Conservation (phyloP, 1,284 basidiomycete genomes). For the Tilletia walkeri region DNA sequence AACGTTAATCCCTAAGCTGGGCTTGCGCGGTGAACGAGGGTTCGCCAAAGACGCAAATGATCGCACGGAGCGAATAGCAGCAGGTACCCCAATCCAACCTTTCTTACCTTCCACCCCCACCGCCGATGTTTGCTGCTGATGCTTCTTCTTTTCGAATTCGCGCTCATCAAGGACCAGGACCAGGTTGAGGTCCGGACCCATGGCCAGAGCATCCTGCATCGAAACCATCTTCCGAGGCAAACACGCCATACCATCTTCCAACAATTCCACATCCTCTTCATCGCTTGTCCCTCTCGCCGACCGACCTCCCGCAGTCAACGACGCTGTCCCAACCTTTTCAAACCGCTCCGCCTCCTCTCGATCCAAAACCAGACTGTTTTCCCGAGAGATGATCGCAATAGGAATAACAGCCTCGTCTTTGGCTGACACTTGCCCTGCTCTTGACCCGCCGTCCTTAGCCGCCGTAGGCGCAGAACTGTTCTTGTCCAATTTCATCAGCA, state of each 20-base stretch:
- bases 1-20: background rate
- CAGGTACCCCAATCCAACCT: background rate
- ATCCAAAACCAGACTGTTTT: background rate
- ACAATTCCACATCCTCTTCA: background rate
- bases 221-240: background rate
- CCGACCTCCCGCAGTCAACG: too few relatives aligned
- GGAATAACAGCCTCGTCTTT: background rate
- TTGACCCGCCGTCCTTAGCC: too few relatives aligned
- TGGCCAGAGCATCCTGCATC: background rate
- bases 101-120: background rate
- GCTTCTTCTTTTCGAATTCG: background rate
- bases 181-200: background rate
- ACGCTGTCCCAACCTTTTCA: background rate
- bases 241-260: background rate
- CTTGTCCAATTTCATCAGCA: background rate
- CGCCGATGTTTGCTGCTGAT: too few relatives aligned
- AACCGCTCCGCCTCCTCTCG: background rate
- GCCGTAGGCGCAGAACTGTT: too few relatives aligned
- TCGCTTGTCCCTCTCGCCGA: too few relatives aligned
- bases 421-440: background rate
- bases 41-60: background rate
- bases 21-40: conserved; percentile 4
- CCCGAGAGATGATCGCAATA: conserved; percentile 7
- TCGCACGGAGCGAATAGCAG: background rate
- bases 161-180: background rate